Evolutionary conservation across 2,329 filamentous ascomycete genomes (phyloP), one percentile per base, ranked within the genome.

Genomic region (Arthrobotrys sphaeroides): DNA sequence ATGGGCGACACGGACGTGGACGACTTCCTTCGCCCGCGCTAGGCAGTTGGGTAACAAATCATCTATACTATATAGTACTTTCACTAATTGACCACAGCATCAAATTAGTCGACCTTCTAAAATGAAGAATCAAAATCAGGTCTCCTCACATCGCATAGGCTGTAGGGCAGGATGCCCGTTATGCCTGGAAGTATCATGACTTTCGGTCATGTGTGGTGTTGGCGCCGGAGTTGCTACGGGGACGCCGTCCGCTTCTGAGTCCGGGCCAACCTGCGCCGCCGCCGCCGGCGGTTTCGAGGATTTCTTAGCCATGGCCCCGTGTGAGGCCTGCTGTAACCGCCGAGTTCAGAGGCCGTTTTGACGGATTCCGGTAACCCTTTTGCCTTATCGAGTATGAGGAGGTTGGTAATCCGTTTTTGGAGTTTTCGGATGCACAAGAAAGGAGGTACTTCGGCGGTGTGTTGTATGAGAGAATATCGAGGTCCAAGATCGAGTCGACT

Each of bases 21-120:
- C 66, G 7, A 77, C 73, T 1, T 77, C 73, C 47, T 77, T 77
- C 13, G 73, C 73, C 53, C 73, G 47, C 12, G 73, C 73, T 0
- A 77, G 73, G 42, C 73, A 77, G 45, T 77, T 77, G 26, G 73
- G 73, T 43, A 77, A 26, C 18, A 72, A 51, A 36, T 77, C 73
- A 26, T 72, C 73, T 1, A 77, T 57, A 24, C 66, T 72, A 16
- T 77, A 77, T 16, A 77, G 66, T 42, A 77, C 73, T 57, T 77
- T 77, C 66, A 77, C 73, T 77, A 28, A 6, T 40, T 24, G 28
- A 22, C 40, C 20, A 38, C 24, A 28, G 53, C 38, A 18, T 33
- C n/a, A 40, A 18, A 47, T 70, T 43, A 67, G 49, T 65, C n/a
- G 31, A 22, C 7, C 2, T 53, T 12, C 47, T 24, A 22, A 16